Evolutionary conservation across 75 land plant species (phyloP).

Genomic region (Cupressus sempervirens): DNA sequence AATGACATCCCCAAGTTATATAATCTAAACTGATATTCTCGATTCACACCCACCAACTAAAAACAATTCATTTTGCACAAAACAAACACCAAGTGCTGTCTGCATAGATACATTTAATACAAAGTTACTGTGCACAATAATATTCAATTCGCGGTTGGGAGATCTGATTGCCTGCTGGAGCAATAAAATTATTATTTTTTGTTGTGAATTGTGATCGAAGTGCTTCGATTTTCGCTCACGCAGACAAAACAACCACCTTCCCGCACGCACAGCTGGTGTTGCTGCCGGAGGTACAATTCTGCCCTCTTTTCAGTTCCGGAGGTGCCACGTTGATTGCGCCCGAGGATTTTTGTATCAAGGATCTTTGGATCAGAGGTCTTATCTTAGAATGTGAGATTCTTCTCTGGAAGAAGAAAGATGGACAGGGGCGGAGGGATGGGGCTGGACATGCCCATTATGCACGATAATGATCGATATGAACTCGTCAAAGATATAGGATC

Average conservation of each 20-base stretch:
- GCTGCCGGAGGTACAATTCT: neutral
- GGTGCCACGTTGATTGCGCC: neutral
- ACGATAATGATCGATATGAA: conserved; percentile 46
- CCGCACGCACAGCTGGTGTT: neutral
- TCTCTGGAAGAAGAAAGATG: neutral
- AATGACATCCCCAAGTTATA: neutral
- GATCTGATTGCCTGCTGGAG: neutral
- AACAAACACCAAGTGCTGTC: neutral
- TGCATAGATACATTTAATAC: neutral
- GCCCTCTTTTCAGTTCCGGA: neutral
- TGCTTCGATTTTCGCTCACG: neutral
- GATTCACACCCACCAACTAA: neutral
- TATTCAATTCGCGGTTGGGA: neutral
- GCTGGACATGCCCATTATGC: conserved; percentile 39
- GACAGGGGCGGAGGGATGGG: neutral
- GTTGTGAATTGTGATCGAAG: neutral
- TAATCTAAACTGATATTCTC: neutral
- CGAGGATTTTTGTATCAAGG: neutral
- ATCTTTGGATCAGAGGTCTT: neutral
- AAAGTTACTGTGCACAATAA: neutral
- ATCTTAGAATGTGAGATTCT: neutral
- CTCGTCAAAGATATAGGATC: conserved; percentile 46
- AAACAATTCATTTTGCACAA: neutral
- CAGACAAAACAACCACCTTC: neutral
- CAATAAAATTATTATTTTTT: neutral